phyloP scores from a whole-genome alignment of 2,329 filamentous ascomycete species.

The Pestalotiopsis sp. region DNA sequence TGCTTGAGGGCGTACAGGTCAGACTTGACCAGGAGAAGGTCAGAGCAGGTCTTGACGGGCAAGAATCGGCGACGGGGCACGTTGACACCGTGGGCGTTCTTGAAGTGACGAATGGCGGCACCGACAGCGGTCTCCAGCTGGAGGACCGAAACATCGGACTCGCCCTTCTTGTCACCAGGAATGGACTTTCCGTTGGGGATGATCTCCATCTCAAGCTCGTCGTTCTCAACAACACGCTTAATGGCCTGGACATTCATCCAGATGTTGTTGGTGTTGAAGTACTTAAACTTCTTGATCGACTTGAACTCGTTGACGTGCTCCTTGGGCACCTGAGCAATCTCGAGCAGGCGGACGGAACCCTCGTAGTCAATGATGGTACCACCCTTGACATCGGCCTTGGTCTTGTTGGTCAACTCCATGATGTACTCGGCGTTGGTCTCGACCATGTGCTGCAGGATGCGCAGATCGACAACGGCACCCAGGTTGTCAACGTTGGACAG shows the following conservation, averaged over 20 bases:
- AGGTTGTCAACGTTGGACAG: constrained; percentile 99
- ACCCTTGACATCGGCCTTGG: constrained; percentile 99
- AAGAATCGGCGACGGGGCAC: constrained; percentile 97
- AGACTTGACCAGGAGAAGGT: constrained; percentile 99
- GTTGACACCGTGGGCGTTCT: constrained; percentile 98
- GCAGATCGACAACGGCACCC: constrained; percentile 94
- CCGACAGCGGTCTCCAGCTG: constrained; percentile 99
- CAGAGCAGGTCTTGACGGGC: constrained; percentile 99
- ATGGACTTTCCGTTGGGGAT: constrained; percentile 99
- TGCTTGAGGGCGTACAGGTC: constrained; percentile 99
- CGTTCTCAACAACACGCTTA: constrained; percentile 98
- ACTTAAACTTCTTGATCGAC: constrained; percentile 99
- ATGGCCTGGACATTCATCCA: constrained; percentile 98
- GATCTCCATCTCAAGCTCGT: constrained; percentile 99
- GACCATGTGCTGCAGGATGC: constrained; percentile 99
- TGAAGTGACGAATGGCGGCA: constrained; percentile 98
- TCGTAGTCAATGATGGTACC: constrained; percentile 99
- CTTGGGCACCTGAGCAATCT: constrained; percentile 99
- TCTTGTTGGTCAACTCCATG: constrained; percentile 99
- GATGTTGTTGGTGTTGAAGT: constrained; percentile 99
- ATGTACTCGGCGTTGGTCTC: constrained; percentile 98
- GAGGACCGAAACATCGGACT: constrained; percentile 95
- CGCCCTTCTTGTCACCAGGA: constrained; percentile 98
- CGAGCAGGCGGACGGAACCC: constrained; percentile 91
- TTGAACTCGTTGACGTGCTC: constrained; percentile 99